Base-by-base conservation (phyloP, 2,329 filamentous ascomycete genomes). In the Fusarium kyushuense region DNA sequence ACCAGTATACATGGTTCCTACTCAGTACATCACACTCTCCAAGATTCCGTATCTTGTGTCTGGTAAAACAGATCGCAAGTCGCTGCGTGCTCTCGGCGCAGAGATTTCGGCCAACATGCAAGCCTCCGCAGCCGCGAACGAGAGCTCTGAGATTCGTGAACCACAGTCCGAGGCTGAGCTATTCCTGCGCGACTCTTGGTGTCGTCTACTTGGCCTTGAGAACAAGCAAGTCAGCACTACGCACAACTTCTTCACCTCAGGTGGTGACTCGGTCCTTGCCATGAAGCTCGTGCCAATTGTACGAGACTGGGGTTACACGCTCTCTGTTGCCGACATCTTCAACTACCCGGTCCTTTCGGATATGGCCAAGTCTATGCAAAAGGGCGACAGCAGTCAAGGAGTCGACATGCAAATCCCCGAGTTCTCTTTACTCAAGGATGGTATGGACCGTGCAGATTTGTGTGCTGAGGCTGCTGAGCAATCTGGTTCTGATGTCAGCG, bases 181-280 rank as follows among this genome's bases (percentile, higher is more conserved):
- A 3, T 69, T 73, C 30, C 63, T 82, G 8, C 76, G 78, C 5
- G 72, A 74, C 17, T 65, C 79, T 11, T 83, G 81, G 81, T 67
- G 69, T 43, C 74, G 75, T 10, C 61, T 82, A 0, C 75, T 83
- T 2, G 76, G 76, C 9, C 65, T 76, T 0, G 76, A 79, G 14
- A 47, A 72, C 2, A 76, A 79, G 2, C 63, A 71, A 7, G 68
- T 83, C 45, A 74, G 78, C 2, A 74, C 77, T 1, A 72, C 77
- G 1, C 79, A 82, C 62, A 80, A 79, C 74, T 84, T 85, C 77
- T 80, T 85, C 65, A 78, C 76, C 1, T 77, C 84, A 1, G 83
- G 83, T 1, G 83, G 84, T 11, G 83, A 86, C 71, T 86, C 84
- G 0, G 76, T 86, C 6, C 77, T 78, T 5, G 83, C 84, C 3